Evolutionary conservation across 176 grass and related monocot species (phyloP), one percentile per base, ranked within the genome.

Genomic region (Stipa capillata): DNA sequence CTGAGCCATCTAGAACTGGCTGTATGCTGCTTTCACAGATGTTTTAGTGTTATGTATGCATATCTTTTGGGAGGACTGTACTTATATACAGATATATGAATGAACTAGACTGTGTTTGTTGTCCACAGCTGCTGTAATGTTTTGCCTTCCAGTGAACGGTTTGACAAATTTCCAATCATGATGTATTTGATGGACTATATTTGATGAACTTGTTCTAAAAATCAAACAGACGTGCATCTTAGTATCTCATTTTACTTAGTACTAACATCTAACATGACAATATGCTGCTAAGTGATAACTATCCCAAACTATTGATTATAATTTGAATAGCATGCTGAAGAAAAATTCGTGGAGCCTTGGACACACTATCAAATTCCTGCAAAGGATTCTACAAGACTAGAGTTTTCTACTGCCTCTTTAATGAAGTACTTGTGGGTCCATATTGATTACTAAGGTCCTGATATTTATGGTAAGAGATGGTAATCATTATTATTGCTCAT

Each of bases 401-500:
- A 27, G 3, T 23, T 70, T 85, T 48, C 49, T n/a, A n/a, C n/a
- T 12, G 1, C 50, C 42, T 54, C 11, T 41, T 51, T 77, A 69
- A 3, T 41, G 4, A 51, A 36, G 15, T 69, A 33, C 20, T 72
- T 1, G 2, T 21, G 51, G 35, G 36, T 69, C 6, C 14, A 71
- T 45, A 36, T 27, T 77, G 24, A 29, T 71, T 71, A 31, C 12
- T 9, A 15, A 43, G 43, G 21, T 21, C 37, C 44, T 83, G 20
- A 16, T 69, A 51, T 78, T 87, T 83, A 48, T 87, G 35, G 27
- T 54, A 70, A 44, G 25, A 70, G 67, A 17, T 70, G 24, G 3
- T 70, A 45, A 25, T 17, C 28, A 1, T 45, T 69, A 69, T 69
- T 29, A 45, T 28, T 69, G 39, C 23, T 8, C 40, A 67, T 67